phyloP scores from a whole-genome alignment of 257 asterid genomes.

The Solanum megistacrolobum region DNA sequence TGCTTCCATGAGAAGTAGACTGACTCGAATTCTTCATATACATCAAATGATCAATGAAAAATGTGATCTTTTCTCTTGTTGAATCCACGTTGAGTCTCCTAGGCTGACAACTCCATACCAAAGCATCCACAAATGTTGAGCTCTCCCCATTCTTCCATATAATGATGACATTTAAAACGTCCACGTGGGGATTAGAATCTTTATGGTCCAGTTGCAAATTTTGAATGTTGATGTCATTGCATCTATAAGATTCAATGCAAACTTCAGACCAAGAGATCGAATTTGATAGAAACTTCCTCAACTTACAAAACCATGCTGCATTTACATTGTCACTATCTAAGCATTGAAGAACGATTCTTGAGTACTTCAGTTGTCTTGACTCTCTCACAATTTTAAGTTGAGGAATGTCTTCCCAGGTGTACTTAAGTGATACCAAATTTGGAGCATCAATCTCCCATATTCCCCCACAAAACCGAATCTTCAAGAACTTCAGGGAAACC shows the following conservation, averaged over 20 bases:
- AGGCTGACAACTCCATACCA: background rate
- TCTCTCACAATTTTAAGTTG: background rate
- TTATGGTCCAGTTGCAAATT: background rate
- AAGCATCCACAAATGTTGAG: background rate
- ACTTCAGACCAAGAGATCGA: background rate
- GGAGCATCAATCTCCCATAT: background rate
- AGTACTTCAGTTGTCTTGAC: background rate
- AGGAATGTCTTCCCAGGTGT: background rate
- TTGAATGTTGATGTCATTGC: background rate
- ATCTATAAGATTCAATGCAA: background rate
- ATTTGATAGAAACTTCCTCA: background rate
- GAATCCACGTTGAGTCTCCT: background rate
- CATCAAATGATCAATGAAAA: background rate
- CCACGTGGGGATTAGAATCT: background rate
- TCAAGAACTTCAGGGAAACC: background rate
- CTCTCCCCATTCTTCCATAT: background rate
- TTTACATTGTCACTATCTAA: background rate
- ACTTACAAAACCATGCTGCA: background rate
- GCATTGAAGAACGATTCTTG: background rate
- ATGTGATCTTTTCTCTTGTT: background rate
- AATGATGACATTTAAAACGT: background rate
- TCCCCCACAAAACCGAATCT: background rate
- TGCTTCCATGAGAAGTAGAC: background rate
- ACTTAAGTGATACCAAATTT: background rate
- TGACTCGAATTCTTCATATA: background rate